A percentile compares a stretch with the other conserved stretches of the same genome.
Conservation (phyloP, 371 early-diverging fungal species). For the Phascolomyces articulosus region DNA sequence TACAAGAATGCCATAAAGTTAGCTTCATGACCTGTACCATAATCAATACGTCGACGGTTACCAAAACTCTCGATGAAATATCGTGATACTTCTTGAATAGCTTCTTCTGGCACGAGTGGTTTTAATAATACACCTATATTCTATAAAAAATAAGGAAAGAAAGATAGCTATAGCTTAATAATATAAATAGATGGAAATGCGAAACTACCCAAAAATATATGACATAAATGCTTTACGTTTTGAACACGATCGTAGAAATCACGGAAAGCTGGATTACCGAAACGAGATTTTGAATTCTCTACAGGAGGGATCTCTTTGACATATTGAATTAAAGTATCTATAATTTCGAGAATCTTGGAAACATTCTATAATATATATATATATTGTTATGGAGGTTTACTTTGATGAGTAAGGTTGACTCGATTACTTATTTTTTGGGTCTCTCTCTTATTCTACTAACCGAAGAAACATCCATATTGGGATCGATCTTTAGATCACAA, state of each 20-base stretch:
- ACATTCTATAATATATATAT: constrained; percentile 47
- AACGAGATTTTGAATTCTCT: constrained; percentile 79
- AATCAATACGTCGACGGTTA: constrained; percentile 95
- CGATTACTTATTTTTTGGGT: background rate
- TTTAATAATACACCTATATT: constrained; percentile 18
- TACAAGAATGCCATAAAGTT: constrained; percentile 94
- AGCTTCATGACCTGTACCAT: constrained; percentile 99
- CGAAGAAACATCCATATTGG: constrained; percentile 50
- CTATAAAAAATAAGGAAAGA: background rate
- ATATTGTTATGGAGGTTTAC: background rate
- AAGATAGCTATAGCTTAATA: background rate
- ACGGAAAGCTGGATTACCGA: constrained; percentile 92
- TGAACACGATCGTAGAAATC: constrained; percentile 75
- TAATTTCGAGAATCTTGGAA: constrained; percentile 56
- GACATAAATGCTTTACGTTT: constrained; percentile 38
- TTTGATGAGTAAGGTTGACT: background rate
- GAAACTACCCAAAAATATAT: background rate
- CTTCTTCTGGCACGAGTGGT: constrained; percentile 28
- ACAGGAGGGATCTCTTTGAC: constrained; percentile 78
- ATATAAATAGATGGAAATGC: too few species aligned
- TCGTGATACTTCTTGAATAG: constrained; percentile 71
- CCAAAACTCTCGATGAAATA: constrained; percentile 96
- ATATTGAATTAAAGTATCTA: constrained; percentile 66
- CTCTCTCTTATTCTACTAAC: constrained; percentile 42
- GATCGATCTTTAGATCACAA: constrained; percentile 62